phyloP scores from a whole-genome alignment of 129 eudicot genomes.

The Heracleum sosnowskyi region DNA sequence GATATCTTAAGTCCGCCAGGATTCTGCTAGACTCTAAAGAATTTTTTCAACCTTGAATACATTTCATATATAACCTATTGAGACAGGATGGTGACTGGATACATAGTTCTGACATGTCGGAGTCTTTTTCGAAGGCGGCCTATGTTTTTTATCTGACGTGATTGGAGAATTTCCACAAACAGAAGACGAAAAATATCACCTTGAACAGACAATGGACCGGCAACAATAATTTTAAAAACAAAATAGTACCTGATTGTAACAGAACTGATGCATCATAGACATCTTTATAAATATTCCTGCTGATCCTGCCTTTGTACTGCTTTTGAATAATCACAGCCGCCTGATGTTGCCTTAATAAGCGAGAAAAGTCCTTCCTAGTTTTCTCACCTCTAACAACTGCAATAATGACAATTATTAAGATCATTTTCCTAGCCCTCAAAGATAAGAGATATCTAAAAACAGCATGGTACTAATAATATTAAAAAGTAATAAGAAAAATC shows the following conservation, averaged over 20 bases:
- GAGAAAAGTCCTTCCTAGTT: constrained; percentile 68
- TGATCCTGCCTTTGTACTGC: constrained; percentile 42
- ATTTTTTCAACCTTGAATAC: neutral
- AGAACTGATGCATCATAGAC: constrained; percentile 41
- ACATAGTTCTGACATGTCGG: neutral
- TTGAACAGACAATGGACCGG: neutral
- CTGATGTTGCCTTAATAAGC: constrained; percentile 52
- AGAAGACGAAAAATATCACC: neutral
- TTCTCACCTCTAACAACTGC: constrained; percentile 85
- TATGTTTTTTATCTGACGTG: neutral
- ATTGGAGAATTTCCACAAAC: neutral
- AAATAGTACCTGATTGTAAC: constrained; percentile 67
- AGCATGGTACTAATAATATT: neutral
- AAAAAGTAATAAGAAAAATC: neutral
- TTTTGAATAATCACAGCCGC: constrained; percentile 83
- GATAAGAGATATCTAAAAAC: neutral
- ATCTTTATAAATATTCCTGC: constrained; percentile 35
- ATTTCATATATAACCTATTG: neutral
- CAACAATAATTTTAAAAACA: neutral
- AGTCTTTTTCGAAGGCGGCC: neutral
- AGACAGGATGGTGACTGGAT: neutral
- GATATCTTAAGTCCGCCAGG: neutral
- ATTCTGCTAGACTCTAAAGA: neutral
- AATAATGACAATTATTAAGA: constrained; percentile 1
- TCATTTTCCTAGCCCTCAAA: neutral